These are phyloP conservation scores for Emmonsiellopsis sp. DNA, from an alignment of 2,329 filamentous ascomycete genomes.

Conservation along the genomic window DNA sequence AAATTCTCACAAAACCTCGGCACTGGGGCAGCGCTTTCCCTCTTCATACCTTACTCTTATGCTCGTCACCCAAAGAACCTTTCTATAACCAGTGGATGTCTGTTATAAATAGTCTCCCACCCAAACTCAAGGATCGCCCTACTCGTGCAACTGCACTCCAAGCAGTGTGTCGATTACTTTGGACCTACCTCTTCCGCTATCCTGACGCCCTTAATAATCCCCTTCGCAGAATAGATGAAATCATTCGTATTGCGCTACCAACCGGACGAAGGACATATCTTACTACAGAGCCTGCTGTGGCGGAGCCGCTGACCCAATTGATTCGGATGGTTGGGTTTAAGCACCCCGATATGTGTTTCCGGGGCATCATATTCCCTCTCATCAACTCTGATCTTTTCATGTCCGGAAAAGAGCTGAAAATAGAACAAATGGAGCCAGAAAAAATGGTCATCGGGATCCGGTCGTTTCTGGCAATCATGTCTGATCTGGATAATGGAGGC, in stretches of 20 bases:
- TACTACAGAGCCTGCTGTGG: constrained; percentile 72
- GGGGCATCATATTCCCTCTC: constrained; percentile 84
- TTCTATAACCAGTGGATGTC: constrained; percentile 84
- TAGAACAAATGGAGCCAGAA: constrained; percentile 91
- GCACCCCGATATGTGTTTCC: constrained; percentile 87
- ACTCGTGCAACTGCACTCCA: constrained; percentile 74
- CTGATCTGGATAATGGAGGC: constrained; percentile 79
- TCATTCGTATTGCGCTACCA: constrained; percentile 75
- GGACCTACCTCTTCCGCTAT: constrained; percentile 86
- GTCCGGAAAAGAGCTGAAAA: constrained; percentile 65
- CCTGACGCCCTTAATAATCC: constrained; percentile 60
- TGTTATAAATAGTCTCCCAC: constrained; percentile 64
- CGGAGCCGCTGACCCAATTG: constrained; percentile 84
- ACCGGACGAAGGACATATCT: constrained; percentile 70
- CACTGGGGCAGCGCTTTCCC: constrained; percentile 89
- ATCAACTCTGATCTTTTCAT: constrained; percentile 87
- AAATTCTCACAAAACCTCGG: constrained; percentile 82
- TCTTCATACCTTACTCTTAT: constrained; percentile 75
- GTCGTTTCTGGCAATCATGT: constrained; percentile 86
- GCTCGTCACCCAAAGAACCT: constrained; percentile 73
- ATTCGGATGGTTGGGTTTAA: constrained; percentile 92
- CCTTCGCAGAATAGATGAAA: constrained; percentile 76
- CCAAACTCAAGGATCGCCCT: constrained; percentile 73
- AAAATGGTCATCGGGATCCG: constrained; percentile 95
- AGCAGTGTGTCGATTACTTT: constrained; percentile 79